phyloP scores from a whole-genome alignment of 225 moss, liverwort and hornwort species.

The Polytrichum formosum region DNA sequence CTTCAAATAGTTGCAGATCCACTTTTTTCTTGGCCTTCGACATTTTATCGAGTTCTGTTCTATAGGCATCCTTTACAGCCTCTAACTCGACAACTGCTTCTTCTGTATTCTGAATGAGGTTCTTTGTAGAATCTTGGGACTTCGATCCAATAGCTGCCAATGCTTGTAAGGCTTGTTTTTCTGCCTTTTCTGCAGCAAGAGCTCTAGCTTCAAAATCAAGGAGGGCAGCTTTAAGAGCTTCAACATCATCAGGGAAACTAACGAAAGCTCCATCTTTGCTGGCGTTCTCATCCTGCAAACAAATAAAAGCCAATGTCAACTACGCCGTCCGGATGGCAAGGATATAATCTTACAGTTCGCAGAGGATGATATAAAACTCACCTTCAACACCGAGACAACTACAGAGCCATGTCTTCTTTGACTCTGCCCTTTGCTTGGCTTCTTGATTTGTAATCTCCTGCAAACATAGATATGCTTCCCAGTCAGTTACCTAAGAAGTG shows the following conservation, averaged over 20 bases:
- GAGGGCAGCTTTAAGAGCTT: constrained; percentile 61
- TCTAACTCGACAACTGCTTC: constrained; percentile 37
- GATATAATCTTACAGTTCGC: not conserved
- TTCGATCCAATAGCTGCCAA: constrained; percentile 52
- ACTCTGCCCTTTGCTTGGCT: constrained; percentile 12
- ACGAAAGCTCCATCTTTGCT: constrained; percentile 12
- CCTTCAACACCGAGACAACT: constrained; percentile 38
- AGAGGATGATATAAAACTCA: constrained; percentile 5
- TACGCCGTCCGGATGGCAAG: not conserved
- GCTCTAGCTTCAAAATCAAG: constrained; percentile 62
- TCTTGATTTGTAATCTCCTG: constrained; percentile 26
- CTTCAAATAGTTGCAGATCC: constrained; percentile 17
- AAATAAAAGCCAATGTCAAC: constrained; percentile 5
- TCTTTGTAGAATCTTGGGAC: constrained; percentile 31
- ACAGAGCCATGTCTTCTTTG: constrained; percentile 22
- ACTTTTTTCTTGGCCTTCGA: constrained; percentile 28
- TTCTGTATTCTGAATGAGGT: constrained; percentile 27
- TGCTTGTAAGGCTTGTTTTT: constrained; percentile 45
- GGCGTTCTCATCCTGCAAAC: constrained; percentile 37
- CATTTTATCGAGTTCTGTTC: constrained; percentile 27
- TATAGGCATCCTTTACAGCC: constrained; percentile 41
- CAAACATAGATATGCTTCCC: not conserved
- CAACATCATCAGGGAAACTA: constrained; percentile 36
- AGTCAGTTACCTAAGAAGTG: not conserved
- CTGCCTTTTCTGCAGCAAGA: constrained; percentile 50